Base-by-base conservation (phyloP, 1,139 yeast genomes). In the Magnusiomyces ingens region DNA sequence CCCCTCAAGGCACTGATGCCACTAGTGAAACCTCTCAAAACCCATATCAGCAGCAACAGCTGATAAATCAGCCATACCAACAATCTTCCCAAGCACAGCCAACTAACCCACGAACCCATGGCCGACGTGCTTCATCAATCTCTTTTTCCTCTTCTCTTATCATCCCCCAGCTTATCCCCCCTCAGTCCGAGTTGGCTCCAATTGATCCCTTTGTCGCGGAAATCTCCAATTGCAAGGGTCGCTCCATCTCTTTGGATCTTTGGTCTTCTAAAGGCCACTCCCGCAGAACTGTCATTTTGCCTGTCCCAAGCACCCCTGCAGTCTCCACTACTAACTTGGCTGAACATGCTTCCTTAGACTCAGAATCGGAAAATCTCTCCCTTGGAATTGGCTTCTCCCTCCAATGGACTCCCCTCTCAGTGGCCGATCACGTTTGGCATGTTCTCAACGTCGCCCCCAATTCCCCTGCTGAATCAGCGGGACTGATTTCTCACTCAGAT, bases 251-350 rank as follows among this genome's bases (percentile, higher is more conserved):
- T 1, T 72, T 91, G 45, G 83, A 80, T 50, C 82, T 90, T 2
- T 93, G 96, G 95, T 83, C 81, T 52, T 93, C 96, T 2, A 91
- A 91, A 69, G 99, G 99, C 35, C 91, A 95, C 1, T 67, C 76
- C 2, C 68, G 77, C 17, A 76, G 94, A 58, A 75, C 75, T 36
- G 72, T 86, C 1, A 59, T 62, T 1, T 59, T 86, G 8, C 75
- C 80, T 4, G 70, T 82, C 42, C 55, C 53, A 46, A 52, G 49
- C 47, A 54, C 59, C 17, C 52, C 49, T 11, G 56, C 46, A 13
- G 52, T 52, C 17, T 26, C 52, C 35, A 41, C 49, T 19, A 46
- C 47, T 5, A 48, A 47, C 11, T 22, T 18, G 1, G 36, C 45
- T 11, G 18, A 43, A 19, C 5, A 26, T 3, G 12, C 35, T n/a